A percentile compares a stretch with the other conserved stretches of the same genome.
phyloP scores from a whole-genome alignment of 495 filamentous ascomycete species.

The Astrocystis sublimbata region DNA sequence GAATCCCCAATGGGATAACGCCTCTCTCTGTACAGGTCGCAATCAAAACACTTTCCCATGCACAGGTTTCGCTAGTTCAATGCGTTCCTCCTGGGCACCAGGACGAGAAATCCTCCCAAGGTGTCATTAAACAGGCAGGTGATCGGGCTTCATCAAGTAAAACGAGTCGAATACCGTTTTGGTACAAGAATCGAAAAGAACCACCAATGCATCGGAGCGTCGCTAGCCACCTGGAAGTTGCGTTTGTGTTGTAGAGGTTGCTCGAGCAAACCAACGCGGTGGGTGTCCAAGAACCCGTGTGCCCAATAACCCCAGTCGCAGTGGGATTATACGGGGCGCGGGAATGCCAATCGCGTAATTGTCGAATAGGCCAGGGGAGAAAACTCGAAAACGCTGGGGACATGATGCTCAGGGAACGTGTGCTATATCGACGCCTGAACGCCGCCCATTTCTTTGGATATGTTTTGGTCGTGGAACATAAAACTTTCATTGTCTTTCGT shows the following conservation, averaged over 20 bases:
- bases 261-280: background rate
- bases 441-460: conserved; percentile 33
- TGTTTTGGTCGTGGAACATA: conserved; percentile 33
- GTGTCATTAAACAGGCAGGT: background rate
- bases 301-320: conserved; percentile 7
- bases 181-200: conserved; percentile 30
- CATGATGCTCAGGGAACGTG: conserved; percentile 16
- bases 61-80: background rate
- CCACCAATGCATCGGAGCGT: conserved; percentile 19
- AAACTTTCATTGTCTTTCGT: conserved; percentile 28
- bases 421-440: conserved; percentile 31
- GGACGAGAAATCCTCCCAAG: background rate
- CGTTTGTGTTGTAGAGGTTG: background rate
- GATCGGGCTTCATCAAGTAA: conserved; percentile 8
- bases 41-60: background rate
- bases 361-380: background rate
- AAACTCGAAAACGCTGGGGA: conserved; percentile 4
- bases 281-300: conserved; percentile 19
- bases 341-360: background rate
- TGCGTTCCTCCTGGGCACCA: background rate
- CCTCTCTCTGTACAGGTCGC: conserved; percentile 11
- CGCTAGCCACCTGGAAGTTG: background rate
- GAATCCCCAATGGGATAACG: conserved; percentile 1
- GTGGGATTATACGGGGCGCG: background rate
- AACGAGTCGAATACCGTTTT: conserved; percentile 21